Conservation (phyloP, 768 basidiomycete species). For the Porphyrellus cyaneotinctus region DNA sequence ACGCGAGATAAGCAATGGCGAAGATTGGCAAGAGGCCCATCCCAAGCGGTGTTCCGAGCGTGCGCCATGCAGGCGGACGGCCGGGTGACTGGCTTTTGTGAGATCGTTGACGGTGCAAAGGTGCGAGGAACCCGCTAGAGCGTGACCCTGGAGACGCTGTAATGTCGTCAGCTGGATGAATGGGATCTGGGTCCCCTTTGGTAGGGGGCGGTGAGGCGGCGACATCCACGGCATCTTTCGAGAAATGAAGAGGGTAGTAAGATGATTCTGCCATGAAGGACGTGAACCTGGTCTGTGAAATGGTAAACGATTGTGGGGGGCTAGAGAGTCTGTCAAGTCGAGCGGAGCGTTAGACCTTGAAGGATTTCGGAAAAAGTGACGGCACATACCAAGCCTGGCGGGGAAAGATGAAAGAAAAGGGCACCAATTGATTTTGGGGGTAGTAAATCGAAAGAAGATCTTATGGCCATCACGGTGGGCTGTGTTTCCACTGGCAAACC, state of each 20-base stretch:
- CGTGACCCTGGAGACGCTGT: not conserved
- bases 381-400: not conserved
- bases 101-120: conserved; percentile 2
- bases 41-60: conserved; percentile 4
- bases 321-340: not conserved
- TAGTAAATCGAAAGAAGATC: too few relatives aligned
- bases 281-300: not conserved
- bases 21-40: conserved; percentile 23
- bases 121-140: conserved; percentile 6
- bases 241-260: conserved; percentile 16
- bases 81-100: not conserved
- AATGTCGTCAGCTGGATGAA: not conserved
- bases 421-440: not conserved
- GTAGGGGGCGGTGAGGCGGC: not conserved
- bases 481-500: too few relatives aligned
- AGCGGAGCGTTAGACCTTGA: not conserved
- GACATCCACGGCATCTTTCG: conserved; percentile 2
- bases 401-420: not conserved
- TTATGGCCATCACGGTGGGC: too few relatives aligned
- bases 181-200: not conserved
- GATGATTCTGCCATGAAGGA: conserved; percentile 16
- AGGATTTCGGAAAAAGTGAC: too few relatives aligned
- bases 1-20: conserved; percentile 27
- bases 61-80: conserved; percentile 6
- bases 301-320: conserved; percentile 8